These are phyloP conservation scores for Pseudocercospora fuligena DNA, from an alignment of 2,329 filamentous ascomycete species.

Conservation along the genomic window DNA sequence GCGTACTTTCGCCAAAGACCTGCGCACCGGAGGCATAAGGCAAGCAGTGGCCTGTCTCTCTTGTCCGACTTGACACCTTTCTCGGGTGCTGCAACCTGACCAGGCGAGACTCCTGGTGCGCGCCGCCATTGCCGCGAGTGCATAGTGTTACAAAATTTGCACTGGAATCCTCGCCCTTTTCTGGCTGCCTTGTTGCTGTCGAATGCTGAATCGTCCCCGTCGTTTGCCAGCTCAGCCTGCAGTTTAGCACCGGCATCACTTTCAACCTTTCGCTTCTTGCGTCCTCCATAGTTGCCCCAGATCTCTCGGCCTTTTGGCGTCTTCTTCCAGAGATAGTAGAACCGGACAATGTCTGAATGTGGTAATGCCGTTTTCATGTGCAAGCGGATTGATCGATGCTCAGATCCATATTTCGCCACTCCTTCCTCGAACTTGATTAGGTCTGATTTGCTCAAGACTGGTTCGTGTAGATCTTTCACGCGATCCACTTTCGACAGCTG, in stretches of 20 bases:
- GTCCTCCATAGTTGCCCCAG: constrained; percentile 85
- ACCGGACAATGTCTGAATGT: constrained; percentile 81
- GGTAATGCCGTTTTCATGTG: constrained; percentile 79
- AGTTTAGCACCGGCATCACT: constrained; percentile 72
- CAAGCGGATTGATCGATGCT: constrained; percentile 79
- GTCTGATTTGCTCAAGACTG: constrained; percentile 76
- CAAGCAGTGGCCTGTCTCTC: constrained; percentile 72
- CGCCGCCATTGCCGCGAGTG: constrained; percentile 88
- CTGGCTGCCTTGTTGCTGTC: constrained; percentile 81
- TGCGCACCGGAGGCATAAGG: constrained; percentile 87
- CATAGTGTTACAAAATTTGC: constrained; percentile 87
- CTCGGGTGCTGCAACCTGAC: constrained; percentile 70
- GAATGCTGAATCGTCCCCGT: constrained; percentile 93
- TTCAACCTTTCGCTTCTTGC: constrained; percentile 77
- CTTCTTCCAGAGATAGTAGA: constrained; percentile 99
- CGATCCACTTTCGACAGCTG: constrained; percentile 71
- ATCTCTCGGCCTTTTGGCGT: constrained; percentile 81
- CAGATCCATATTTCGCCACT: constrained; percentile 87
- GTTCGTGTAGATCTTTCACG: constrained; percentile 78
- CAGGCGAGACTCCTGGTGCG: constrained; percentile 77
- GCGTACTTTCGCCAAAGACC: constrained; percentile 95
- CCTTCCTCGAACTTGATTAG: constrained; percentile 91
- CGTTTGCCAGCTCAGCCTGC: constrained; percentile 89
- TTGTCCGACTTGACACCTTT: constrained; percentile 73
- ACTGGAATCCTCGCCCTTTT: constrained; percentile 83